Percentiles rank a stretch among this genome's conserved stretches.
Evolutionary conservation across 2,329 filamentous ascomycete species (phyloP).

Genomic region (Colletotrichum chlorophyti): DNA sequence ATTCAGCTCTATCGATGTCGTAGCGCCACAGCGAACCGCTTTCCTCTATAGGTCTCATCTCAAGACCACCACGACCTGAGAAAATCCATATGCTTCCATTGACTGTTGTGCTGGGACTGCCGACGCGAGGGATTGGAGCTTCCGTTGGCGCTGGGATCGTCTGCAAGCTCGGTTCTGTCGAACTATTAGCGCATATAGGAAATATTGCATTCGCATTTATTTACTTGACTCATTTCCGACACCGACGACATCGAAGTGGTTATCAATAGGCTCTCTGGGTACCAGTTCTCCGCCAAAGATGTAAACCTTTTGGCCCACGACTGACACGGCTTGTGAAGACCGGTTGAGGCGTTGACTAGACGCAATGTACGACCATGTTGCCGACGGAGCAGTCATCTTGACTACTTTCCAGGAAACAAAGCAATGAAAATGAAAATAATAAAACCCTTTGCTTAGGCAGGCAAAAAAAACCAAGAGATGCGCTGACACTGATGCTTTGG

Average conservation of each 20-base stretch:
- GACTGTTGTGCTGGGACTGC: slow-evolving; percentile 54
- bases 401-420: slow-evolving; percentile 17
- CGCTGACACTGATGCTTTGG: too few relatives aligned
- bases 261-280: slow-evolving; percentile 58
- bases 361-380: slow-evolving; percentile 35
- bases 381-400: slow-evolving; percentile 12
- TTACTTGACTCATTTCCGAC: slow-evolving; percentile 28
- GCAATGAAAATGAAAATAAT: too few relatives aligned
- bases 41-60: slow-evolving; percentile 67
- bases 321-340: slow-evolving; percentile 56
- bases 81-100: slow-evolving; percentile 63
- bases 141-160: slow-evolving; percentile 30
- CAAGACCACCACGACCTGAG: slow-evolving; percentile 66
- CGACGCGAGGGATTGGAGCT: slow-evolving; percentile 61
- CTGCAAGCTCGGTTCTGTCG: too few relatives aligned
- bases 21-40: slow-evolving; percentile 64
- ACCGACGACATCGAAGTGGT: slow-evolving; percentile 49
- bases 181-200: too few relatives aligned
- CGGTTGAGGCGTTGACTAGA: slow-evolving; percentile 46
- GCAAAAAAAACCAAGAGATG: too few relatives aligned
- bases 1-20: slow-evolving; percentile 44
- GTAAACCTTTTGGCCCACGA: slow-evolving; percentile 45
- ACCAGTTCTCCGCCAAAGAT: slow-evolving; percentile 60
- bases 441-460: too few relatives aligned
- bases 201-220: too few relatives aligned